These are phyloP conservation scores for Paecilomyces sp. DNA, from an alignment of 2,329 filamentous ascomycete species.

Conservation along the genomic window DNA sequence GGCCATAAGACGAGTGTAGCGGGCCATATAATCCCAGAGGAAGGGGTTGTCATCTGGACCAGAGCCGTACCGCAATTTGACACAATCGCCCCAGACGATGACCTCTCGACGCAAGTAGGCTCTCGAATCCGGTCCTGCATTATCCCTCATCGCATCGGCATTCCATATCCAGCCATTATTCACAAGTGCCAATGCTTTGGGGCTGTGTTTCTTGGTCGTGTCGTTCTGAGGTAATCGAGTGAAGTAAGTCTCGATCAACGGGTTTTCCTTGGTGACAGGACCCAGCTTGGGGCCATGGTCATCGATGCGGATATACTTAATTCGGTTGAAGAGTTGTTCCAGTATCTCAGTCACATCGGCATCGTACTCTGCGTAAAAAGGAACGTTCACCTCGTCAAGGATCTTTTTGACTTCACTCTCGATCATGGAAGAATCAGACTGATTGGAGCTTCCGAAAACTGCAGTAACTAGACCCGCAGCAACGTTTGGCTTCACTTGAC, in stretches of 20 bases:
- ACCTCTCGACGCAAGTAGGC: conserved; percentile 96
- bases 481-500: conserved; percentile 61
- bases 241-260: conserved; percentile 91
- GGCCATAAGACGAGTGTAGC: conserved; percentile 84
- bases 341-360: conserved; percentile 73
- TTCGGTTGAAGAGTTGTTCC: conserved; percentile 86
- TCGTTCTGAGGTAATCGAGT: conserved; percentile 77
- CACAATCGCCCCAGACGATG: conserved; percentile 97
- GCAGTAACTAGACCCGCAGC: conserved; percentile 62
- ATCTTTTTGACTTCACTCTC: conserved; percentile 52
- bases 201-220: conserved; percentile 66
- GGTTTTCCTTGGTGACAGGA: conserved; percentile 66
- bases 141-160: conserved; percentile 87
- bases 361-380: conserved; percentile 90
- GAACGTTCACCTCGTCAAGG: conserved; percentile 76
- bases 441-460: conserved; percentile 60
- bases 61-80: conserved; percentile 86
- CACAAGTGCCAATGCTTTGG: conserved; percentile 70
- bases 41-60: conserved; percentile 79
- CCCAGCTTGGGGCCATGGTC: conserved; percentile 83
- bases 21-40: conserved; percentile 92
- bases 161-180: conserved; percentile 99
- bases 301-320: conserved; percentile 92
- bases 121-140: conserved; percentile 79
- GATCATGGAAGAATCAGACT: conserved; percentile 40